A percentile compares a stretch with the other conserved stretches of the same genome.
Evolutionary conservation across 2,329 filamentous ascomycete genomes (phyloP).

Genomic region (Diaporthe sp.): DNA sequence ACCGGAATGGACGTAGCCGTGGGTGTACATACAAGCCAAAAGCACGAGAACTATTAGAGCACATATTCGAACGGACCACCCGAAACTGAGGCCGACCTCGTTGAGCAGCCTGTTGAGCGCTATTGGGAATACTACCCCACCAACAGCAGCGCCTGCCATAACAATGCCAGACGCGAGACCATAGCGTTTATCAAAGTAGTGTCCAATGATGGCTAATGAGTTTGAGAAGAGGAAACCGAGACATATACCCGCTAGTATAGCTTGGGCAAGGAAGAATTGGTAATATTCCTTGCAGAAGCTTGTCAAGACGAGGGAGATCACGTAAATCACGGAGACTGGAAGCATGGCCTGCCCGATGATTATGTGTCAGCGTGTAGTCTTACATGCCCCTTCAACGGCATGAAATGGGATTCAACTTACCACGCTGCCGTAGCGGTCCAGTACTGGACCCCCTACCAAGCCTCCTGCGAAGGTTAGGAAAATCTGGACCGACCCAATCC

Average conservation of each 20-base stretch:
- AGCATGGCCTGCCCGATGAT: slow-evolving; percentile 25
- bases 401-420: neutral
- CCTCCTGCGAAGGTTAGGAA: slow-evolving; percentile 41
- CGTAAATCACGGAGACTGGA: slow-evolving; percentile 39
- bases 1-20: neutral
- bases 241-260: slow-evolving; percentile 47
- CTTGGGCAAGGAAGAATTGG: slow-evolving; percentile 41
- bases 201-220: slow-evolving; percentile 45
- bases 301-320: slow-evolving; percentile 39
- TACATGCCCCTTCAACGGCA: neutral
- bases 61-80: slow-evolving; percentile 44
- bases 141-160: slow-evolving; percentile 44
- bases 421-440: slow-evolving; percentile 39
- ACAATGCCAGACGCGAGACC: slow-evolving; percentile 46
- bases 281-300: slow-evolving; percentile 42
- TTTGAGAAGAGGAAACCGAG: slow-evolving; percentile 54
- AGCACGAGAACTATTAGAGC: slow-evolving; percentile 51
- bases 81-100: slow-evolving; percentile 42
- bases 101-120: slow-evolving; percentile 42
- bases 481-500: slow-evolving; percentile 42
- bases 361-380: neutral
- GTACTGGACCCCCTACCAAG: slow-evolving; percentile 39
- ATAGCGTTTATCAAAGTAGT: slow-evolving; percentile 46
- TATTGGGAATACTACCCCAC: slow-evolving; percentile 45
- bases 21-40: slow-evolving; percentile 49